Percentiles rank a stretch among this genome's conserved stretches.
phyloP scores from a whole-genome alignment of 1,284 basidiomycete species.

The Apiotrichum domesticum region DNA sequence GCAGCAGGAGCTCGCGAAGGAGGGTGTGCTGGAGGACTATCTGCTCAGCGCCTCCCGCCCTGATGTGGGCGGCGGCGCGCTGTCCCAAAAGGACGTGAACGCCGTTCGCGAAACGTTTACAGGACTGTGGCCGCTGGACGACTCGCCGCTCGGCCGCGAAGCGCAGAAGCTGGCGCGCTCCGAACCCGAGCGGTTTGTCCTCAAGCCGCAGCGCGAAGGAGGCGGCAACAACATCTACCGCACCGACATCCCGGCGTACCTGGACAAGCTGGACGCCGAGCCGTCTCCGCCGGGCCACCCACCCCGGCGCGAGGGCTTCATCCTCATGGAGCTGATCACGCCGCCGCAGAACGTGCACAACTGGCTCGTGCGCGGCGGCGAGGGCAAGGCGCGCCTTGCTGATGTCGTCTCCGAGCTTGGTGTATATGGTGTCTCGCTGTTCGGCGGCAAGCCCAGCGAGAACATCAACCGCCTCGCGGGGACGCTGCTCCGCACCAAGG shows the following conservation, averaged over 20 bases:
- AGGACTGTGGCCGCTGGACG: slow-evolving; percentile 62
- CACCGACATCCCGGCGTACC: slow-evolving; percentile 68
- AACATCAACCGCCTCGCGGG: slow-evolving; percentile 62
- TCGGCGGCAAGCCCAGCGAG: slow-evolving; percentile 50
- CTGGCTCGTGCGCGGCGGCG: slow-evolving; percentile 60
- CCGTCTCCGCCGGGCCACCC: slow-evolving; percentile 18
- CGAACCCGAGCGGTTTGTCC: slow-evolving; percentile 60
- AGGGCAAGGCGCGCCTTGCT: slow-evolving; percentile 48
- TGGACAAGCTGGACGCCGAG: slow-evolving; percentile 56
- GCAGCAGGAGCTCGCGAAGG: slow-evolving; percentile 77
- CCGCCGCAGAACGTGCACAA: slow-evolving; percentile 64
- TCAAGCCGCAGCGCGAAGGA: slow-evolving; percentile 95
- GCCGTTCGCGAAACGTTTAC: slow-evolving; percentile 66
- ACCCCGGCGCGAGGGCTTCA: slow-evolving; percentile 60
- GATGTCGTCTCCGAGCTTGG: slow-evolving; percentile 89
- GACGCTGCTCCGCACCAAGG: slow-evolving; percentile 87
- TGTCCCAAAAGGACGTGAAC: slow-evolving; percentile 48
- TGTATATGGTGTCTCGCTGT: slow-evolving; percentile 82
- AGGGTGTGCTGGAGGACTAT: slow-evolving; percentile 68
- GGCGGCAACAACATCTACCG: slow-evolving; percentile 97
- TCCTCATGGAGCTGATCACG: slow-evolving; percentile 85
- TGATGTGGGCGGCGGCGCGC: slow-evolving; percentile 46
- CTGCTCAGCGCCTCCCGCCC: slow-evolving; percentile 45
- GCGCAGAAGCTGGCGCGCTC: slow-evolving; percentile 57
- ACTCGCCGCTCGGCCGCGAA: slow-evolving; percentile 45